Evolutionary conservation across 371 early-diverging fungal species (phyloP), one percentile per base, ranked within the genome.

Genomic region (Mortierella sp.): DNA sequence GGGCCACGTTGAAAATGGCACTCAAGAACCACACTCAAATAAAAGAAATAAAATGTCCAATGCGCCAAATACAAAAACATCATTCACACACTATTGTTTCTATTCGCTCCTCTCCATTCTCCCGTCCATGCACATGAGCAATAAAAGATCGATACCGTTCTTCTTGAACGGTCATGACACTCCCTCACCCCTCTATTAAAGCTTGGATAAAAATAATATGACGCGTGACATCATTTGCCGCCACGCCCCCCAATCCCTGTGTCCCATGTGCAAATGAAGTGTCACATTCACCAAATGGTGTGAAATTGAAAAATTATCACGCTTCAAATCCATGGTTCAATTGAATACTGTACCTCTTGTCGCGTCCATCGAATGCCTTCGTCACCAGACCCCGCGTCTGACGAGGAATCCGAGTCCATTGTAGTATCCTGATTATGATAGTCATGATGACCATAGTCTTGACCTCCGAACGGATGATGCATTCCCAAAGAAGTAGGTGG

Each of bases 321-420:
- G 58, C 66, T 58, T 65, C 40, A 24, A 5, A 45, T 45, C 16
- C 32, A n/a, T 47, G 55, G 3, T 32, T 41, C n/a, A 41, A 50
- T 15, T 15, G 3, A 38, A 40, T 62, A 62, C 63, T n/a, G 1
- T 70, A 70, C 70, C 70, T 70, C 70, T n/a, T 70, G 70, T 28
- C 63, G 63, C 8, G 70, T 70, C 70, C 70, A 70, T 33, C 58
- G 70, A 38, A 38, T 58, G 0, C 70, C 70, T 40, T 70, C 70
- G 47, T 55, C 57, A 8, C 45, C 63, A 21, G 70, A 70, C 21
- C 33, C 70, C 6, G 63, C 70, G 22, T 70, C 70, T 6, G 63
- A 63, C 16, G 70, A 63, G 10, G 47, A 58, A 21, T 70, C 70
- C 13, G 70, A 70, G 47, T 70, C 70, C 70, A 70, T 70, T 13